Conservation (phyloP, 352 stramenopile genomes). For the Thalassiosira sp. region DNA sequence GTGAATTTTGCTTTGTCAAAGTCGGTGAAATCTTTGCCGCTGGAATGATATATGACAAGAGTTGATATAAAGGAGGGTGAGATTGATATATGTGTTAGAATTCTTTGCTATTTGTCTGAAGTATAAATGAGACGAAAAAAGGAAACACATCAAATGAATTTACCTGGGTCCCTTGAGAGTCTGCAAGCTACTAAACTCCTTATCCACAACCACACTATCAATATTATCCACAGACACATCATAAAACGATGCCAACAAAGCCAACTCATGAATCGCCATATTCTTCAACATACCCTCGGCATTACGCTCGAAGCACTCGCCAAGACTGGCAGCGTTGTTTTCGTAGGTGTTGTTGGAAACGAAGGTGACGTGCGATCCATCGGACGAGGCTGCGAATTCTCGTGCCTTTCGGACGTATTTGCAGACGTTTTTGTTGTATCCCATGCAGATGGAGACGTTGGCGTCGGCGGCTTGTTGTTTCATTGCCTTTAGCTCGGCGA, state of each 20-base stretch:
- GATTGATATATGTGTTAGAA: too few species aligned
- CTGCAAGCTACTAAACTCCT: slow-evolving; percentile 79
- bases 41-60: too few species aligned
- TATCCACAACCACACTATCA: slow-evolving; percentile 75
- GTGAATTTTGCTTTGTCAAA: slow-evolving; percentile 86
- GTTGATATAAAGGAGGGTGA: too few species aligned
- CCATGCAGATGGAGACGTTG: slow-evolving; percentile 71
- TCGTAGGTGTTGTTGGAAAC: slow-evolving; percentile 84
- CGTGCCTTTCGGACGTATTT: slow-evolving; percentile 79
- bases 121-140: too few species aligned
- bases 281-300: slow-evolving; percentile 87
- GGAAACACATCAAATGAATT: too few species aligned
- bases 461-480: slow-evolving; percentile 60
- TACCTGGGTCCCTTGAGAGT: slow-evolving; percentile 79
- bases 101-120: too few species aligned
- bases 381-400: slow-evolving; percentile 59
- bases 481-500: slow-evolving; percentile 76
- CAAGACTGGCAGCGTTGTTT: slow-evolving; percentile 71
- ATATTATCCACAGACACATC: slow-evolving; percentile 83
- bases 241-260: slow-evolving; percentile 83
- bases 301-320: slow-evolving; percentile 86
- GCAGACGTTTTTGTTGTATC: slow-evolving; percentile 85
- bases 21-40: slow-evolving; percentile 78
- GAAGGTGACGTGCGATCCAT: slow-evolving; percentile 74
- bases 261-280: slow-evolving; percentile 86